Evolutionary conservation across 345 rosid genomes (phyloP).

Genomic region (Citrus reticulata): DNA sequence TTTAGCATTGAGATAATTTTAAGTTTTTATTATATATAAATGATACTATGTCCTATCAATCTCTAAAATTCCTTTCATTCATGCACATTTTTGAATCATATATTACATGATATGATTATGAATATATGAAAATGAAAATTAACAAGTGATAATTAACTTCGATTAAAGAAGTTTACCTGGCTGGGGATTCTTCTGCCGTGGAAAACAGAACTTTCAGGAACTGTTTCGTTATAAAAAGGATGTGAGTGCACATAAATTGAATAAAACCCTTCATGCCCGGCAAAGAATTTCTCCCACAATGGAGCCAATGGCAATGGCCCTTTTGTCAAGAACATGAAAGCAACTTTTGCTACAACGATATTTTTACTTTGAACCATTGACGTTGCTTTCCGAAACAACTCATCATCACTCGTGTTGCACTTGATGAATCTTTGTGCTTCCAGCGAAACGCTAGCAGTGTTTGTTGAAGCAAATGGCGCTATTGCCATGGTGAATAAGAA

Average conservation of each 20-base stretch:
- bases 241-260: slow-evolving; percentile 70
- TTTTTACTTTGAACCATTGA: neutral
- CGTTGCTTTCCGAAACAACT: slow-evolving; percentile 44
- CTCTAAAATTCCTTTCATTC: neutral
- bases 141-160: neutral
- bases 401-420: slow-evolving; percentile 64
- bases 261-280: slow-evolving; percentile 55
- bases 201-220: slow-evolving; percentile 47
- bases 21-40: no score
- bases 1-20: neutral
- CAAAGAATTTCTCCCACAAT: slow-evolving; percentile 72
- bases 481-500: neutral
- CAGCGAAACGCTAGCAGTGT: neutral
- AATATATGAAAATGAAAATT: neutral
- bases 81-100: neutral
- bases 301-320: slow-evolving; percentile 64
- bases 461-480: neutral
- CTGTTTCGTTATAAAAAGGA: slow-evolving; percentile 46
- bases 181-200: slow-evolving; percentile 65
- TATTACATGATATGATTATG: neutral
- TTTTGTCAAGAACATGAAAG: slow-evolving; percentile 69
- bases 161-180: slow-evolving; percentile 37
- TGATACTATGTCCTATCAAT: neutral
- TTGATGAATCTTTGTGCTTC: slow-evolving; percentile 8
- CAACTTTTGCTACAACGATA: slow-evolving; percentile 42